Conservation (phyloP, 2,329 filamentous ascomycete genomes). For the Cytospora paraplurivora region DNA sequence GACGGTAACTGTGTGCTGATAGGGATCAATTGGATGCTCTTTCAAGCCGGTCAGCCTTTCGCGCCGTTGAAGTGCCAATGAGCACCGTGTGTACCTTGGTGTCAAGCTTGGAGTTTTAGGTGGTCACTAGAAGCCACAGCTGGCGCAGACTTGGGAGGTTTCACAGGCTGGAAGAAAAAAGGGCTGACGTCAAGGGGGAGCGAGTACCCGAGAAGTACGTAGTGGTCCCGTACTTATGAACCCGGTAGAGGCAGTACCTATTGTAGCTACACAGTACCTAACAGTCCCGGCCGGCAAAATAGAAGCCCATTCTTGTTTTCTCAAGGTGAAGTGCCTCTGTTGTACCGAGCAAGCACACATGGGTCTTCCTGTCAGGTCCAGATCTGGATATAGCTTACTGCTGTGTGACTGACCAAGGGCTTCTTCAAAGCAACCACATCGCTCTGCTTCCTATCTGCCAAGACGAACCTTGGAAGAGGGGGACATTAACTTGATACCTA, state of each 20-base stretch:
- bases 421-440: no score
- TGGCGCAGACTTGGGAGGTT: conserved; percentile 6
- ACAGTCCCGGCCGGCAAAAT: background rate
- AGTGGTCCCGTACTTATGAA: background rate
- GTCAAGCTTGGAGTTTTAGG: conserved; percentile 13
- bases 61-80: conserved; percentile 3
- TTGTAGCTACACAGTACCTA: background rate
- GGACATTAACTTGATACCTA: no score
- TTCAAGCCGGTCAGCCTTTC: background rate
- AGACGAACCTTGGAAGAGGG: no score
- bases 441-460: no score
- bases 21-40: background rate
- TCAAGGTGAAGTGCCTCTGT: no score
- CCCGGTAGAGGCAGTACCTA: no score
- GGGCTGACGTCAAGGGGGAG: conserved; percentile 26
- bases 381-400: no score
- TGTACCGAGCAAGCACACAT: no score
- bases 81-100: conserved; percentile 8
- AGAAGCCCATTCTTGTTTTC: no score
- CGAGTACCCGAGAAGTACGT: background rate
- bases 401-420: no score
- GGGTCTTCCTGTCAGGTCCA: no score
- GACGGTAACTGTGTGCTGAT: background rate
- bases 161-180: conserved; percentile 12
- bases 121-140: conserved; percentile 11